Evolutionary conservation across 352 stramenopile species (phyloP).

Genomic region (Globisporangium cederbergense): DNA sequence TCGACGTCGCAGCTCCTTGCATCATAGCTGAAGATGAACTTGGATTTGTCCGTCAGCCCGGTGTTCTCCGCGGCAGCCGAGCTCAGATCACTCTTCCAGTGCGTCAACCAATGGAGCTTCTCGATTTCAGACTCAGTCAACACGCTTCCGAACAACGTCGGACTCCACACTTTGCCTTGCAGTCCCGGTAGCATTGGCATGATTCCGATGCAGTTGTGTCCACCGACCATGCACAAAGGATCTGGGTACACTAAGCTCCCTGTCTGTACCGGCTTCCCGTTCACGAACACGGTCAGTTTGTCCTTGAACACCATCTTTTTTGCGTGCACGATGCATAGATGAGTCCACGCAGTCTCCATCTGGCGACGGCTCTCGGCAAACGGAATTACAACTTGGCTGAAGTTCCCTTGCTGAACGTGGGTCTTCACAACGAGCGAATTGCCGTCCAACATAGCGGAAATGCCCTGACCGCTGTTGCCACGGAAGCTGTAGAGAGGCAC

Average conservation of each 20-base stretch:
- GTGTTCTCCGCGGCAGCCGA: conserved; percentile 62
- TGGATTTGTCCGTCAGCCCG: conserved; percentile 66
- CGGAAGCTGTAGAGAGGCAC: conserved; percentile 75
- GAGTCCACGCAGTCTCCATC: conserved; percentile 62
- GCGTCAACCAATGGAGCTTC: conserved; percentile 67
- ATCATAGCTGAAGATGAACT: conserved; percentile 79
- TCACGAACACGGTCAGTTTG: conserved; percentile 71
- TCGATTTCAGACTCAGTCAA: conserved; percentile 64
- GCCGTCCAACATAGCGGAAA: conserved; percentile 55
- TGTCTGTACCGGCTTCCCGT: conserved; percentile 54
- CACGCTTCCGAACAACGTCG: conserved; percentile 67
- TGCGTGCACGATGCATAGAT: conserved; percentile 75
- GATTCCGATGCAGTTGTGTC: conserved; percentile 70
- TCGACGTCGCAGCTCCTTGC: conserved; percentile 60
- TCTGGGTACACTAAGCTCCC: conserved; percentile 76
- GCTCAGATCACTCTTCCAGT: conserved; percentile 71
- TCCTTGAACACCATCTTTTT: conserved; percentile 91
- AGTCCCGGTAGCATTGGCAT: conserved; percentile 44
- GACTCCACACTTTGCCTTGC: conserved; percentile 71
- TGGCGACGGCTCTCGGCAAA: conserved; percentile 42
- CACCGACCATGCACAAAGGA: conserved; percentile 56
- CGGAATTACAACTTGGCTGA: conserved; percentile 53
- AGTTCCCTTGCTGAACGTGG: conserved; percentile 34
- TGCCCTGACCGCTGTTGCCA: conserved; percentile 67
- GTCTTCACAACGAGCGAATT: conserved; percentile 56